Conservation (phyloP, 2,329 filamentous ascomycete genomes). For the Raffaelea arxii region DNA sequence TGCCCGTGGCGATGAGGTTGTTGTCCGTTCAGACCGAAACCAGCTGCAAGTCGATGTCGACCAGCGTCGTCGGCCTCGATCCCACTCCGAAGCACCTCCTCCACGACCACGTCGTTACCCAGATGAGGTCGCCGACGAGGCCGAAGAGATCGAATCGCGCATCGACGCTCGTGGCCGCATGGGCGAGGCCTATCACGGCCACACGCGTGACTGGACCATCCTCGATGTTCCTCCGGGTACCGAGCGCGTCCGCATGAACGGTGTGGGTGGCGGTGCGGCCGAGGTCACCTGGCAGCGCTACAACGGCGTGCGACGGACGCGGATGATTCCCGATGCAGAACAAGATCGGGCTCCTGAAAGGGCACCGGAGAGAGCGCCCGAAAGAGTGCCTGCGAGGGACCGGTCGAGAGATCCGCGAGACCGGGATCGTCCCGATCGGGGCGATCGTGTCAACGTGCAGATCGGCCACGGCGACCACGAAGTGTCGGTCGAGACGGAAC, state of each 20-base stretch:
- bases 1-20: slow-evolving; percentile 53
- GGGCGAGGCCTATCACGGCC: slow-evolving; percentile 65
- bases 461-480: slow-evolving; percentile 33
- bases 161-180: slow-evolving; percentile 53
- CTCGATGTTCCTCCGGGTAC: slow-evolving; percentile 79
- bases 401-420: slow-evolving; percentile 17
- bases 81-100: slow-evolving; percentile 32
- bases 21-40: slow-evolving; percentile 49
- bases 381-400: slow-evolving; percentile 11
- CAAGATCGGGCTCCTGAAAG: slow-evolving; percentile 16
- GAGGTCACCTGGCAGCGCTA: slow-evolving; percentile 74
- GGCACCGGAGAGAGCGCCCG: slow-evolving; percentile 4
- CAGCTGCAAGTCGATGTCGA: slow-evolving; percentile 35
- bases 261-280: slow-evolving; percentile 61
- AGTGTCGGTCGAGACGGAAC: slow-evolving; percentile 46
- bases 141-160: slow-evolving; percentile 47
- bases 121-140: slow-evolving; percentile 53
- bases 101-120: slow-evolving; percentile 19
- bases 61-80: slow-evolving; percentile 17
- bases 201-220: slow-evolving; percentile 69
- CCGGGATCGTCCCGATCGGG: slow-evolving; percentile 16
- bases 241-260: slow-evolving; percentile 73
- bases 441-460: slow-evolving; percentile 35
- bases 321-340: slow-evolving; percentile 60
- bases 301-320: slow-evolving; percentile 64